Percentiles rank a stretch among this genome's conserved stretches.
These are phyloP conservation scores for Hypoxylon sp. DNA, from an alignment of 2,329 filamentous ascomycete genomes.

Conservation along the genomic window DNA sequence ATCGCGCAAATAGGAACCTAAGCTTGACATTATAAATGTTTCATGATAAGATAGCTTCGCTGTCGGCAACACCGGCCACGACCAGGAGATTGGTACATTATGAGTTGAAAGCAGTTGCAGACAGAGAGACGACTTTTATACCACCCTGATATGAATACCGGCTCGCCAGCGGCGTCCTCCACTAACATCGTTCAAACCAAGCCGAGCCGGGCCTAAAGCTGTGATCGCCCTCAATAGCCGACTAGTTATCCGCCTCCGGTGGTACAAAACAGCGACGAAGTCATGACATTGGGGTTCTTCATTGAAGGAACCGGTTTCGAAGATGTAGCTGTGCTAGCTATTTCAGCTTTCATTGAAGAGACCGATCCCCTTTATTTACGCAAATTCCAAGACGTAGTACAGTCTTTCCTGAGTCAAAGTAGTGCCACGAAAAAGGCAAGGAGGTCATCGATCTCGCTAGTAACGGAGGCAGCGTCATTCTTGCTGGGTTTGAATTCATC, in stretches of 20 bases:
- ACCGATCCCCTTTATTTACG: slow-evolving; percentile 51
- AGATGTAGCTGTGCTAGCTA: slow-evolving; percentile 51
- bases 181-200: slow-evolving; percentile 9
- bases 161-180: background rate
- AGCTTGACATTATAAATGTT: slow-evolving; percentile 18
- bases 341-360: slow-evolving; percentile 42
- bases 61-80: slow-evolving; percentile 1
- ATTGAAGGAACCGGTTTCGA: slow-evolving; percentile 48
- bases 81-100: background rate
- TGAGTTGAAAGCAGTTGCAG: background rate
- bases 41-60: slow-evolving; percentile 22
- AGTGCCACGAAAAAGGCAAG: slow-evolving; percentile 65
- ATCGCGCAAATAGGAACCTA: slow-evolving; percentile 14
- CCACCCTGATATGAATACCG: slow-evolving; percentile 40
- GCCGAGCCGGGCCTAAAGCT: slow-evolving; percentile 15
- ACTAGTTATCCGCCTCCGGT: slow-evolving; percentile 50
- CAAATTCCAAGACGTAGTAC: slow-evolving; percentile 51
- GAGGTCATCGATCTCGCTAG: slow-evolving; percentile 68
- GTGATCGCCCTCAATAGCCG: slow-evolving; percentile 40
- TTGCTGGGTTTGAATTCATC: slow-evolving; percentile 73
- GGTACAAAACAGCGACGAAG: slow-evolving; percentile 45
- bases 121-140: slow-evolving; percentile 54
- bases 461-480: slow-evolving; percentile 69
- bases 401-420: slow-evolving; percentile 44
- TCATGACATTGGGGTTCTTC: slow-evolving; percentile 52